Evolutionary conservation across 495 filamentous ascomycete species (phyloP), one percentile per base, ranked within the genome.

Genomic region (Achaetomiella virescens): DNA sequence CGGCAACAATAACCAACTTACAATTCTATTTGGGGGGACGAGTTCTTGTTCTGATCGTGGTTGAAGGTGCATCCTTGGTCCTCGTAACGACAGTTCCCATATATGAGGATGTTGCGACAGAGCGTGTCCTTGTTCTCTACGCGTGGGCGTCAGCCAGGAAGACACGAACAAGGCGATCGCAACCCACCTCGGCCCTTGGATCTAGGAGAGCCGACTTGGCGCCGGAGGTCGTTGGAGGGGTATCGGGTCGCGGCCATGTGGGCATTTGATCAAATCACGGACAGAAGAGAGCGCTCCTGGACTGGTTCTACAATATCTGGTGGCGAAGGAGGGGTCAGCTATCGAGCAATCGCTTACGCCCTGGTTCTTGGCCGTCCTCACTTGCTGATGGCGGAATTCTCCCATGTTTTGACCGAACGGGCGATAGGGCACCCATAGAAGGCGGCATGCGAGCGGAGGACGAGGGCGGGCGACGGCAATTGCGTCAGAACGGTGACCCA

Each of bases 101-200:
- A 96, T 56, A 97, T 96, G 36, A 89, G 81, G 12, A 97, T 84
- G 70, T 97, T 96, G 60, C 91, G 84, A 73, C 92, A 97, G 24
- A 93, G 77, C 0, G 89, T 96, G 61, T 92, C 90, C 70, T 91
- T 95, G 52, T 86, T 70, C 52, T 77, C 74, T 76, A 42, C 10
- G 25, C 20, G 14, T 22, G 43, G 31, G 37, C 46, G 47, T 61
- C 35, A 61, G 59, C 51, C 20, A n/a, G 25, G 35, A 29, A 4
- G 22, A 31, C n/a, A 41, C 10, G 43, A 22, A 18, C n/a, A 14
- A 33, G 36, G 20, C 35, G 45, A 41, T 38, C 35, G 40, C 33
- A 18, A 68, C 77, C 53, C 62, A 79, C 77, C 76, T 59, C 77
- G 73, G 17, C 69, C 70, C 64, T 78, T 78, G 12, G 75, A 74